A percentile compares a stretch with the other conserved stretches of the same genome.
These are phyloP conservation scores for Fusarium sp. DNA, from an alignment of 2,329 filamentous ascomycete species.

Conservation along the genomic window DNA sequence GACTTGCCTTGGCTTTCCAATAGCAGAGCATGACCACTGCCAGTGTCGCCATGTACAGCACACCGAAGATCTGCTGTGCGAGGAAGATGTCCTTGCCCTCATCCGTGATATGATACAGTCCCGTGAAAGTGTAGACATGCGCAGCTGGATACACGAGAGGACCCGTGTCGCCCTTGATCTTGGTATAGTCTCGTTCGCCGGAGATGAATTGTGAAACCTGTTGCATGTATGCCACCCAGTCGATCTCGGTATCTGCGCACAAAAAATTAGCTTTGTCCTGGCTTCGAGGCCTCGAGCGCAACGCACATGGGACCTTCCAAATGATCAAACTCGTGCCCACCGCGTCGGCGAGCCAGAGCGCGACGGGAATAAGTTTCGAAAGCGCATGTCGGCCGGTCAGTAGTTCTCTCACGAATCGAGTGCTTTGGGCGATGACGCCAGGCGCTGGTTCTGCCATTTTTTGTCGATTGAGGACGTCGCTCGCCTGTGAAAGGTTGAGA, in stretches of 20 bases:
- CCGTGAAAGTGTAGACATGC: slow-evolving; percentile 91
- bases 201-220: slow-evolving; percentile 82
- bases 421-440: slow-evolving; percentile 44
- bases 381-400: slow-evolving; percentile 62
- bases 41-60: slow-evolving; percentile 81
- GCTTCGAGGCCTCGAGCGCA: not conserved
- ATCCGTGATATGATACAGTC: slow-evolving; percentile 81
- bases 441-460: slow-evolving; percentile 46
- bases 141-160: slow-evolving; percentile 94
- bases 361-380: slow-evolving; percentile 64
- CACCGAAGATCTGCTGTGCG: slow-evolving; percentile 87
- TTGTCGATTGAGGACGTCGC: slow-evolving; percentile 12
- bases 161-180: slow-evolving; percentile 88
- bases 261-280: slow-evolving; percentile 12
- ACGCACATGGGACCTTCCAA: slow-evolving; percentile 84
- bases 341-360: slow-evolving; percentile 77
- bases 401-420: slow-evolving; percentile 55
- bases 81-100: slow-evolving; percentile 78
- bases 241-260: slow-evolving; percentile 87
- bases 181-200: slow-evolving; percentile 89
- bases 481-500: slow-evolving; percentile 22
- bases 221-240: slow-evolving; percentile 98
- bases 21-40: slow-evolving; percentile 87
- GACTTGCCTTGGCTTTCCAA: slow-evolving; percentile 72
- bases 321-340: slow-evolving; percentile 79